Base-by-base conservation (phyloP, 2,329 filamentous ascomycete genomes). In the Colletotrichum tropicicola region DNA sequence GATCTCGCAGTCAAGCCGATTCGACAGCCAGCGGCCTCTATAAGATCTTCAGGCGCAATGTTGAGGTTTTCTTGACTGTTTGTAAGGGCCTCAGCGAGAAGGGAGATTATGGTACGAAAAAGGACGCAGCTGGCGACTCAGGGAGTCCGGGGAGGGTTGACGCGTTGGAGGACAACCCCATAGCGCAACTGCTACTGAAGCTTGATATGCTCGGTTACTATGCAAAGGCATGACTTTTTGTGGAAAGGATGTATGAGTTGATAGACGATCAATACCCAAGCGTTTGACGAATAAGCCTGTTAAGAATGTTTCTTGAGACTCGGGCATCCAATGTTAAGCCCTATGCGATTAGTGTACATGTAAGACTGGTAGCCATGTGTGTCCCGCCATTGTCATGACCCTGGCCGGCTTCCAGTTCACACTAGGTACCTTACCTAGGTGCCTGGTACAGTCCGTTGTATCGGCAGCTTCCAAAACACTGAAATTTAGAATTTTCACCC, bases 161-260 rank as follows among this genome's bases (percentile, higher is more conserved):
- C 69, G 25, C 44, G n/a, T 77, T 70, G 49, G 79, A 80, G 58
- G 85, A 86, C 60, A 91, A 89, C 75, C 85, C 89, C 52, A 86
- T 94, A 72, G 87, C 89, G 48, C 87, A 91, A 71, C 80, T 96
- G 66, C 78, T 93, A 54, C 76, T 91, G 65, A 87, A 87, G 72
- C 79, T 95, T 68, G 92, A 94, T 73, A 89, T 93, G 85, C 89
- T 85, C 66, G 82, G 83, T 32, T 92, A 91, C 71, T 93, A 92
- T 72, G 72, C 75, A 25, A 75, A 72, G 44, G 51, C 45, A 37
- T 68, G 44, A 56, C 28, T 35, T 45, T 54, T 10, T n/a, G n/a
- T n/a, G 27, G 25, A 21, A 32, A 21, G 10, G 27, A 37, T 39
- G 21, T 21, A 17, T 15, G 35, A 53, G n/a, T 28, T 6, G 25